phyloP scores from a whole-genome alignment of 495 filamentous ascomycete species.

The Tuber calosporum region DNA sequence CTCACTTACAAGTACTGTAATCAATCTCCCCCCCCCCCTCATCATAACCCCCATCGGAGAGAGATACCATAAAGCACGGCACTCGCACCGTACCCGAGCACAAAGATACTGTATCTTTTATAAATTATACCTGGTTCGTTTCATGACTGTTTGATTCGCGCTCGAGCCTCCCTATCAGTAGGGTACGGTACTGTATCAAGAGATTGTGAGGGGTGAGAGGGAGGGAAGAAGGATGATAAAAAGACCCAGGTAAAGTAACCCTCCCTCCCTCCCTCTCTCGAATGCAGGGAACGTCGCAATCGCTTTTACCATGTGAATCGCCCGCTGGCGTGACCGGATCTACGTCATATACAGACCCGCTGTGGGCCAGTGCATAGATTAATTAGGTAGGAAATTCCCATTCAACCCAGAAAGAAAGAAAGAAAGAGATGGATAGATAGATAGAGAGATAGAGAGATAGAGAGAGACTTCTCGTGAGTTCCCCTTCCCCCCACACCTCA shows the following conservation, averaged over 20 bases:
- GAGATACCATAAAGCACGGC: background rate
- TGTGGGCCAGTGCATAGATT: background rate
- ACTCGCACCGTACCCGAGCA: background rate
- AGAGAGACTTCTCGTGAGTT: conserved; percentile 2
- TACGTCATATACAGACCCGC: background rate
- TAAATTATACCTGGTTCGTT: background rate
- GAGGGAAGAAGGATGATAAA: background rate
- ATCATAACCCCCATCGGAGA: background rate
- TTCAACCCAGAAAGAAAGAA: background rate
- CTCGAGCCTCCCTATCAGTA: background rate
- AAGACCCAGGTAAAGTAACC: background rate
- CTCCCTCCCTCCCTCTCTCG: no score
- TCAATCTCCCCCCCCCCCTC: background rate
- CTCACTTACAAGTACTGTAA: no score
- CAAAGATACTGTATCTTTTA: background rate
- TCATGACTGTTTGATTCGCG: background rate
- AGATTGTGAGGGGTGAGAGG: background rate
- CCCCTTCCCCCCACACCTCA: background rate
- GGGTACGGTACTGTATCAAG: no score
- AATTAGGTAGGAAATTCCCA: background rate
- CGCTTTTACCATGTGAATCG: conserved; percentile 1
- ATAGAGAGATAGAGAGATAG: no score
- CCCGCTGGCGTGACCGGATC: background rate
- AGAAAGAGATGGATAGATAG: no score
- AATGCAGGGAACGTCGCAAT: conserved; percentile 1